A percentile compares a stretch with the other conserved stretches of the same genome.
phyloP scores from a whole-genome alignment of 345 rosid species.

The Carallia brachiata region DNA sequence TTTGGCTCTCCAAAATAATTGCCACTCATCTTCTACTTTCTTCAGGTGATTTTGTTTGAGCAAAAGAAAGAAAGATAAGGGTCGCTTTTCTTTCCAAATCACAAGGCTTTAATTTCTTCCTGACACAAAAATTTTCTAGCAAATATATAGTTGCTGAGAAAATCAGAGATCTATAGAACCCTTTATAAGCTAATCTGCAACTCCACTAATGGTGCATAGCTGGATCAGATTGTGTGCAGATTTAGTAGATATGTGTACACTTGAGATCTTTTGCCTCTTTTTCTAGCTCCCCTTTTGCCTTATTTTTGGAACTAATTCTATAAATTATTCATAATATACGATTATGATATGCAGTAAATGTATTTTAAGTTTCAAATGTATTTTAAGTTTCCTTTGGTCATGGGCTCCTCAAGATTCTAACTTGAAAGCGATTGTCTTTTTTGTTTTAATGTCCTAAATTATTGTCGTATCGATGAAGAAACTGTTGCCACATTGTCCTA shows the following conservation, averaged over 20 bases:
- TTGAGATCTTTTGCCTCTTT: slow-evolving; percentile 61
- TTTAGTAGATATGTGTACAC: slow-evolving; percentile 48
- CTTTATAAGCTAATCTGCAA: slow-evolving; percentile 42
- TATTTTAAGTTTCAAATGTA: neutral
- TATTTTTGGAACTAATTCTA: slow-evolving; percentile 15
- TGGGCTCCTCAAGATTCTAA: slow-evolving; percentile 30
- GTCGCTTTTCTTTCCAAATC: slow-evolving; percentile 26
- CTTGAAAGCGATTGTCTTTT: slow-evolving; percentile 48
- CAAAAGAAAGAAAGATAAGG: slow-evolving; percentile 5
- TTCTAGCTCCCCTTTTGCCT: slow-evolving; percentile 18
- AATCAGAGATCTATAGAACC: slow-evolving; percentile 47
- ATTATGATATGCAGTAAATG: neutral
- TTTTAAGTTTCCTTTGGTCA: neutral
- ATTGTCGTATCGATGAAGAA: neutral
- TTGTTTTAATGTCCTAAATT: slow-evolving; percentile 19
- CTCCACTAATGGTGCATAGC: slow-evolving; percentile 73
- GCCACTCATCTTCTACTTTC: slow-evolving; percentile 54
- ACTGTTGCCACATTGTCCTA: slow-evolving; percentile 14
- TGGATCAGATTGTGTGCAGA: slow-evolving; percentile 86
- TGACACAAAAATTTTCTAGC: slow-evolving; percentile 15
- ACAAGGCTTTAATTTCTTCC: slow-evolving; percentile 15
- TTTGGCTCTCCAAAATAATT: slow-evolving; percentile 71
- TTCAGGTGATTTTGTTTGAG: neutral
- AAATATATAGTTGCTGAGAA: slow-evolving; percentile 18
- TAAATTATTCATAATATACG: slow-evolving; percentile 11